A percentile compares a stretch with the other conserved stretches of the same genome.
Evolutionary conservation across 2,329 filamentous ascomycete genomes (phyloP).

Genomic region (Calonectria hongkongensis): DNA sequence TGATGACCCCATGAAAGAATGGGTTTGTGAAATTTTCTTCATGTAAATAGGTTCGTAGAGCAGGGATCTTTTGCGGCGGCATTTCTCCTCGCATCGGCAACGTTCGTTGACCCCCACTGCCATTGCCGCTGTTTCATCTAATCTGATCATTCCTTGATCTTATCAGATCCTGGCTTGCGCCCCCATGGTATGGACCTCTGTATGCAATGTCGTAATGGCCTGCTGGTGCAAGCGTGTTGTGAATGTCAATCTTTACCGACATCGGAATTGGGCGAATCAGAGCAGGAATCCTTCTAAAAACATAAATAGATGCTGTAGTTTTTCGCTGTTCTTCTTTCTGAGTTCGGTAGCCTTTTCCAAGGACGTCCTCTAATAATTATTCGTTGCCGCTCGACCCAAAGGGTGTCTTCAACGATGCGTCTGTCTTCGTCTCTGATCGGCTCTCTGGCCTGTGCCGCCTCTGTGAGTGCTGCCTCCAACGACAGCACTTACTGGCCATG

Average conservation of each 20-base stretch:
- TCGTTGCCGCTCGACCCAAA: not conserved
- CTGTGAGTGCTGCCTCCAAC: not conserved
- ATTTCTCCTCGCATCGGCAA: slow-evolving; percentile 16
- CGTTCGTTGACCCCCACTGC: slow-evolving; percentile 18
- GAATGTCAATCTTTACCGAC: slow-evolving; percentile 17
- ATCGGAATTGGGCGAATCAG: slow-evolving; percentile 3
- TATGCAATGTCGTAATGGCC: not conserved
- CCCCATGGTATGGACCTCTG: slow-evolving; percentile 8
- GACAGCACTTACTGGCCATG: slow-evolving; percentile 23
- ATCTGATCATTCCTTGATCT: slow-evolving; percentile 27
- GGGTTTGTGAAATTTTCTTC: slow-evolving; percentile 7
- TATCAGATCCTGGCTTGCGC: slow-evolving; percentile 12
- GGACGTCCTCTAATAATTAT: slow-evolving; percentile 7
- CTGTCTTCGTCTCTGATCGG: slow-evolving; percentile 8
- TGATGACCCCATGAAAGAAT: slow-evolving; percentile 25
- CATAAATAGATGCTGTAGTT: slow-evolving; percentile 18
- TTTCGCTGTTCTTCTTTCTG: not conserved
- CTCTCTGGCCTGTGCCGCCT: slow-evolving; percentile 12
- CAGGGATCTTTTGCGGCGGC: slow-evolving; percentile 20
- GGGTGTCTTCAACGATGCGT: slow-evolving; percentile 9
- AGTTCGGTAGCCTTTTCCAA: slow-evolving; percentile 12
- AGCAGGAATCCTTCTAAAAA: not conserved
- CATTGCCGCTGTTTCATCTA: slow-evolving; percentile 19
- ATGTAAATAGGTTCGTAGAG: slow-evolving; percentile 2
- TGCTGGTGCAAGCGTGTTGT: not conserved